phyloP scores from a whole-genome alignment of 2,329 filamentous ascomycete genomes.

The Verticillium klebahnii region DNA sequence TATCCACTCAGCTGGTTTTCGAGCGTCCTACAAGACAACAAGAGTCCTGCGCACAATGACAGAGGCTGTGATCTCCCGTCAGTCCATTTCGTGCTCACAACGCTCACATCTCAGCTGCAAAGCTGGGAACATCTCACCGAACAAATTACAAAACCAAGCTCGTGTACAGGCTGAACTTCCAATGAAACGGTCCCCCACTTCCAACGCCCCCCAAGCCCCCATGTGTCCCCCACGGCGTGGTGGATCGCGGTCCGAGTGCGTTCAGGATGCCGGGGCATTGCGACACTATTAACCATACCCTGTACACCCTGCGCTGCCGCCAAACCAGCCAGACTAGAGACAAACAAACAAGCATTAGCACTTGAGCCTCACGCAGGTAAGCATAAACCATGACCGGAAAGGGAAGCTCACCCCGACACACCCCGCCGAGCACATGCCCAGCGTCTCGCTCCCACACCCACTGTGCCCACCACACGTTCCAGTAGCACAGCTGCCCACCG shows the following conservation, averaged over 20 bases:
- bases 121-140: too few relatives aligned
- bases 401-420: constrained; percentile 10
- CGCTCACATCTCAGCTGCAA: too few relatives aligned
- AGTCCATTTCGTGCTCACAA: too few relatives aligned
- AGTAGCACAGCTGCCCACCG: constrained; percentile 9
- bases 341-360: neutral
- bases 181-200: too few relatives aligned
- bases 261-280: neutral
- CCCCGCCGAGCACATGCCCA: constrained; percentile 9
- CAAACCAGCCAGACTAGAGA: constrained; percentile 7
- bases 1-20: too few relatives aligned
- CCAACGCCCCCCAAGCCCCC: too few relatives aligned
- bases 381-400: neutral
- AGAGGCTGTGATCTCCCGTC: too few relatives aligned
- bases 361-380: neutral
- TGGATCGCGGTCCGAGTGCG: neutral
- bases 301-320: constrained; percentile 8
- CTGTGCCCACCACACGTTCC: constrained; percentile 9
- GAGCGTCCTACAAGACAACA: too few relatives aligned
- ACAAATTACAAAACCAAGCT: too few relatives aligned
- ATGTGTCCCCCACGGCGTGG: neutral
- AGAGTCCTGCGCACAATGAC: too few relatives aligned
- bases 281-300: neutral
- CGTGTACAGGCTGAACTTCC: too few relatives aligned
- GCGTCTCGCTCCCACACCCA: constrained; percentile 9